Evolutionary conservation across 176 grass and related monocot species (phyloP), one percentile per base, ranked within the genome.

Genomic region (Echinochloa phyllopogon): DNA sequence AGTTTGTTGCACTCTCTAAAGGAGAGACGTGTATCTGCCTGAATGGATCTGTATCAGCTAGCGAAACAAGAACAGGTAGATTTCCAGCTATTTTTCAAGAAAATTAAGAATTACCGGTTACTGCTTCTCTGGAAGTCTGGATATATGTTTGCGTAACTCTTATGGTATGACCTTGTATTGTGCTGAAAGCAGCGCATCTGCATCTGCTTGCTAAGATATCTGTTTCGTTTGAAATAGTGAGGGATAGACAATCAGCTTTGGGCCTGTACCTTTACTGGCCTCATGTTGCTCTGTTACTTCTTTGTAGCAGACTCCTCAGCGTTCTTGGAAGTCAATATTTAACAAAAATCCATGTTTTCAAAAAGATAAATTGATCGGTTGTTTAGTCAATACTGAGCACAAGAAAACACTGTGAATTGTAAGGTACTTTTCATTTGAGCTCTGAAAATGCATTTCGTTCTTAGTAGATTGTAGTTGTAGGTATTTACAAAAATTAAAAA

Each of bases 11-110:
- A 42, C 48, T 81, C 64, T 53, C 15, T 11, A 43, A 53, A 57
- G 40, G 37, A 17, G 16, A 60, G 21, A 24, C 2, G 1, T 0
- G 3, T 51, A 50, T 73, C 11, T 17, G 44, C 16, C 24, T 10
- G 45, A 39, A 20, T 83, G 50, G 14, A 37, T 37, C 10, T 84
- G 87, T 49, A 66, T 79, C 20, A 67, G 48, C 20, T 39, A 39
- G 48, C 33, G 48, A 17, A 69, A 29, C 37, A 56, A n/a, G 64
- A 56, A n/a, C n/a, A 43, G 23, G 14, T 71, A 69, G 79, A 20
- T 44, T 56, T 44, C 27, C 11, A 65, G 25, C 15, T 3, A 14
- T 44, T 60, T 75, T 29, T 53, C 59, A 53, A 56, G 71, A 60
- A 36, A 14, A 21, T 6, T 69, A 21, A 33, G 41, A 55, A 61